Conservation (phyloP, 768 basidiomycete genomes). For the Boletus tomentosulus region DNA sequence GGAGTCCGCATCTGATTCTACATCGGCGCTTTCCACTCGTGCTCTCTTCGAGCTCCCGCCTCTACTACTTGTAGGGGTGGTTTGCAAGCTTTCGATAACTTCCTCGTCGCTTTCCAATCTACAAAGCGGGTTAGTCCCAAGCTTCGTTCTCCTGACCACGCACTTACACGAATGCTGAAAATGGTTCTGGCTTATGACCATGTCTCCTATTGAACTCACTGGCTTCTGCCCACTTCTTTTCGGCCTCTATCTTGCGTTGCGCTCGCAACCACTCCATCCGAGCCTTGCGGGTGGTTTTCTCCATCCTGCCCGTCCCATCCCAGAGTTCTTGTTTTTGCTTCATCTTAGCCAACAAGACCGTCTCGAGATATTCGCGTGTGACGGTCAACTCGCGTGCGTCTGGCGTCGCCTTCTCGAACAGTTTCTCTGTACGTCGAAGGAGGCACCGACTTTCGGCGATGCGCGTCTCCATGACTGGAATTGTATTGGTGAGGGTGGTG, state of each 20-base stretch:
- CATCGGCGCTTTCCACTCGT: slow-evolving; percentile 6
- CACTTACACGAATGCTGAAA: slow-evolving; percentile 25
- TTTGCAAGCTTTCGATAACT: slow-evolving; percentile 21
- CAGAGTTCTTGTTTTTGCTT: slow-evolving; percentile 29
- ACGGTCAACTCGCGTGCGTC: slow-evolving; percentile 18
- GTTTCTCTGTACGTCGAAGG: slow-evolving; percentile 11
- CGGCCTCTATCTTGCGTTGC: slow-evolving; percentile 16
- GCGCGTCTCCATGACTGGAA: slow-evolving; percentile 17
- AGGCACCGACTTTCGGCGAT: slow-evolving; percentile 20
- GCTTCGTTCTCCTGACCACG: background rate
- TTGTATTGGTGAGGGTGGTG: slow-evolving; percentile 20
- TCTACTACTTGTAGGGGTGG: slow-evolving; percentile 20
- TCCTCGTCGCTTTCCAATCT: slow-evolving; percentile 27
- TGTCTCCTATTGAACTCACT: slow-evolving; percentile 11
- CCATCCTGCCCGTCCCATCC: slow-evolving; percentile 29
- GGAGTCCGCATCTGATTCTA: background rate
- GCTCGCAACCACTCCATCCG: slow-evolving; percentile 24
- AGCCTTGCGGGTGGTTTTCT: slow-evolving; percentile 18
- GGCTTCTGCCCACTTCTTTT: slow-evolving; percentile 17
- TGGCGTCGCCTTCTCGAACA: slow-evolving; percentile 14
- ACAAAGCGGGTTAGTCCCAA: background rate
- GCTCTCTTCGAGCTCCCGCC: slow-evolving; percentile 14
- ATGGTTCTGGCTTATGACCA: slow-evolving; percentile 13
- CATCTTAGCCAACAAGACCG: slow-evolving; percentile 24
- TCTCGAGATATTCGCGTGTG: slow-evolving; percentile 27